These are phyloP conservation scores for Ziziphus jujuba DNA, from an alignment of 306 rosid genomes.

Conservation along the genomic window DNA sequence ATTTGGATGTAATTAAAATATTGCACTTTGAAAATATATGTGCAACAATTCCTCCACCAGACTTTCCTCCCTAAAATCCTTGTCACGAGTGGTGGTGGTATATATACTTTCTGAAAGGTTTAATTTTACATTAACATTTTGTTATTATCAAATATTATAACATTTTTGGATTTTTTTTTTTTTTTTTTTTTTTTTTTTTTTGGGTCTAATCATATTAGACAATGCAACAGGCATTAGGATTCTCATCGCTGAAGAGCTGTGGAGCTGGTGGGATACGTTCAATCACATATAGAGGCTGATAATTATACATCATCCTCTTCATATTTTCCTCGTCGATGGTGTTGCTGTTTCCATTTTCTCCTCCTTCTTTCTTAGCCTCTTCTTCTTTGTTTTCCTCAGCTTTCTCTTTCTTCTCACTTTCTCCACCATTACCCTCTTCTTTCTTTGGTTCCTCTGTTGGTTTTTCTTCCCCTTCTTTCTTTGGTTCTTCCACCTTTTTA, in stretches of 20 bases:
- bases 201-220: conserved; percentile 38
- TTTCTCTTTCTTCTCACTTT: conserved; percentile 5
- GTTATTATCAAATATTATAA: not conserved
- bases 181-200: too few relatives aligned
- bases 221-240: conserved; percentile 91
- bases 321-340: conserved; percentile 50
- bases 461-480: conserved; percentile 5
- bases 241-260: conserved; percentile 94
- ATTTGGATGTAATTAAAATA: conserved; percentile 14
- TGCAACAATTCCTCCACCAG: conserved; percentile 18
- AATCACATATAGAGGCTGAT: conserved; percentile 64
- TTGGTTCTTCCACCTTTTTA: conserved; percentile 33
- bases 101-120: not conserved
- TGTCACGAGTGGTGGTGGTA: conserved; percentile 24
- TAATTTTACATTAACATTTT: not conserved
- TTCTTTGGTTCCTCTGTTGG: conserved; percentile 14
- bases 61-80: conserved; percentile 24
- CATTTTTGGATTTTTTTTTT: not conserved
- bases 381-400: conserved; percentile 32
- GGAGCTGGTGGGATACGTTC: conserved; percentile 76
- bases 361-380: conserved; percentile 33
- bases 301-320: conserved; percentile 84
- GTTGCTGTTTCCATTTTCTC: conserved; percentile 12
- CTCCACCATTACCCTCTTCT: too few relatives aligned
- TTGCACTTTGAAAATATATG: not conserved